Base-by-base conservation (phyloP, 1,284 basidiomycete species). In the Irpex sp. region DNA sequence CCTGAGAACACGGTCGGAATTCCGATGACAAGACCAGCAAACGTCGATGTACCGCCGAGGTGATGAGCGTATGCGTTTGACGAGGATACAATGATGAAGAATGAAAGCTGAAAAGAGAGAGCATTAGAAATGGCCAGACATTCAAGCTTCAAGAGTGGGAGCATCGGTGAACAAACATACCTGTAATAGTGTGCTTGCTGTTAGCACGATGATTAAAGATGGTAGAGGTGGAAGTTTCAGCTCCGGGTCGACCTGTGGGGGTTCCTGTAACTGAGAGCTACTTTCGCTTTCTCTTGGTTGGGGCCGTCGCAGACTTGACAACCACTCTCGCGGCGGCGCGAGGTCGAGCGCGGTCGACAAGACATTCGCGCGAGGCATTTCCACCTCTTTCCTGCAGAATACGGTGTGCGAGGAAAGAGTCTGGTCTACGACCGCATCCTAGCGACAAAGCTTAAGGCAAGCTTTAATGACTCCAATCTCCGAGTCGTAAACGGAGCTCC, bases 81-180 rank as follows among this genome's bases (percentile, higher is more conserved):
- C 0, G 89, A 87, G 1, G 89, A 86, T 3, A 90, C 84, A 43
- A 88, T 77, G 64, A 89, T 82, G 72, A 87, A 90, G 75, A 89
- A 89, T 0, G 85, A 83, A 5, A 87, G 71, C 88, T 89, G 26
- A 26, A 2, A 46, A 21, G 9, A 35, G 5, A n/a, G 26, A 59
- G 5, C 11, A 13, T 37, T 21, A 47, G 51, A 21, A 15, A 19
- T 13, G 9, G 35, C 21, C 3, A n/a, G 35, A 56, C 21, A 58
- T 2, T 43, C 54, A 15, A 21, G 33, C 57, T 2, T 43, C 54
- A 15, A 21, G 33, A 6, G 31, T 5, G 37, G 35, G 49, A 21
- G 4, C 15, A 7, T 7, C 17, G 26, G 26, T 26, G 3, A 26
- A 26, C 26, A 26, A 3, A 62, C 66, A 35, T 58, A 84, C 83